Percentiles rank a stretch among this genome's conserved stretches.
Evolutionary conservation across 129 eudicot genomes (phyloP).

Genomic region (Chrysanthemum makinoi): DNA sequence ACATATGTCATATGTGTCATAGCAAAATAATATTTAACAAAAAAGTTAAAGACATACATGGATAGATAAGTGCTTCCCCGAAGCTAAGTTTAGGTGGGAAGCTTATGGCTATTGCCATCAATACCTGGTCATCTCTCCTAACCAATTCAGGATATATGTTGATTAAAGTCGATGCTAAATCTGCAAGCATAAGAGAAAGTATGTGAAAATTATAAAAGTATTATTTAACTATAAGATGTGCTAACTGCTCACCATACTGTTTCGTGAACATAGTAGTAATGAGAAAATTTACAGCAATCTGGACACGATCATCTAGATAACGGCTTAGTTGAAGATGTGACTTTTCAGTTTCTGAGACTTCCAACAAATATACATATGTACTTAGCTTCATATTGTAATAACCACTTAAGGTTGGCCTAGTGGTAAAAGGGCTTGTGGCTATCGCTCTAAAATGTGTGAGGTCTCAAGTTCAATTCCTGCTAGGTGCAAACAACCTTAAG

Average conservation of each 20-base stretch:
- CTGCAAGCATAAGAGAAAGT: slow-evolving; percentile 11
- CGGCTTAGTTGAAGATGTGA: background rate
- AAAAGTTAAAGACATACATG: background rate
- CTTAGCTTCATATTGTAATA: too few relatives aligned
- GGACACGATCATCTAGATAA: background rate
- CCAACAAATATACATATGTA: background rate
- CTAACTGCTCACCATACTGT: slow-evolving; percentile 14
- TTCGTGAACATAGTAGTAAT: slow-evolving; percentile 1
- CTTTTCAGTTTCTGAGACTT: background rate
- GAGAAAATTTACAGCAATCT: background rate
- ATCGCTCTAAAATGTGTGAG: too few relatives aligned
- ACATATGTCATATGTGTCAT: background rate
- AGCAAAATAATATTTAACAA: background rate
- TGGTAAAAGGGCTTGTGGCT: too few relatives aligned
- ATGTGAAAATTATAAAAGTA: background rate
- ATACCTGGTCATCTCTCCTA: background rate
- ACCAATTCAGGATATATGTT: background rate
- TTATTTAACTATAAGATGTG: background rate
- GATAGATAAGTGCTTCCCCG: slow-evolving; percentile 12
- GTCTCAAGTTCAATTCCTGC: too few relatives aligned
- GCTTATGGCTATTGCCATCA: slow-evolving; percentile 6
- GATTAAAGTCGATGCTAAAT: background rate
- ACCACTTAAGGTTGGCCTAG: too few relatives aligned
- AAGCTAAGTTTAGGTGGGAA: slow-evolving; percentile 11
- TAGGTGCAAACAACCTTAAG: too few relatives aligned